Evolutionary conservation across 2,329 filamentous ascomycete genomes (phyloP).

Genomic region (Fusarium nygamai): DNA sequence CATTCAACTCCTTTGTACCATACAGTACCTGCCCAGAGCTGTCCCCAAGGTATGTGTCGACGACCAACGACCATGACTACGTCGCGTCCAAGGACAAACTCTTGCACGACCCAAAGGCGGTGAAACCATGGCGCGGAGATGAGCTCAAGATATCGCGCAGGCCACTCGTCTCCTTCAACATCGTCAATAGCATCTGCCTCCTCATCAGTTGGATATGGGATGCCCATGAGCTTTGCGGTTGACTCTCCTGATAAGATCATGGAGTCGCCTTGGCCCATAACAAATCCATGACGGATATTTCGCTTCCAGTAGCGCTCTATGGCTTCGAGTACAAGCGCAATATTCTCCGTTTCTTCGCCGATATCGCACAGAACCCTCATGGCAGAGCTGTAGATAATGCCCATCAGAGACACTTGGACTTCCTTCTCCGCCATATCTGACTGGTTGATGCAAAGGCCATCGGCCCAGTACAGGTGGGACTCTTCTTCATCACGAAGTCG

Average conservation of each 20-base stretch:
- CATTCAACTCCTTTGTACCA: background rate
- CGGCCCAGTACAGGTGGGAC: background rate
- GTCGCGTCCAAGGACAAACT: conserved; percentile 14
- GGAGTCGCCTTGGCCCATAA: background rate
- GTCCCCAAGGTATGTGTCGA: background rate
- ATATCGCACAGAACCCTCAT: conserved; percentile 6
- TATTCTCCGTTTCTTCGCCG: background rate
- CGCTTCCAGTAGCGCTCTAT: conserved; percentile 7
- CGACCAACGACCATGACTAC: conserved; percentile 3
- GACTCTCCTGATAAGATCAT: background rate
- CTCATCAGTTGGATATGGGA: background rate
- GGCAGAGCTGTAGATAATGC: conserved; percentile 7
- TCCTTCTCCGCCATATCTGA: background rate
- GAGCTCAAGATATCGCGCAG: background rate
- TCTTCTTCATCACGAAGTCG: background rate
- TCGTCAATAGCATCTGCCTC: background rate
- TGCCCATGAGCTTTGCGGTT: background rate
- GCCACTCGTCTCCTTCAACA: background rate
- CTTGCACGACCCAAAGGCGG: conserved; percentile 19
- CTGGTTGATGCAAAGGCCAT: conserved; percentile 12
- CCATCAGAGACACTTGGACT: conserved; percentile 9
- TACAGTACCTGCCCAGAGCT: background rate
- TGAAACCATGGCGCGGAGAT: conserved; percentile 4
- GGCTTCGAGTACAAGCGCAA: background rate
- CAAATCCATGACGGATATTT: background rate